phyloP scores from a whole-genome alignment of 441 rosid species.

The Geranium incanum region DNA sequence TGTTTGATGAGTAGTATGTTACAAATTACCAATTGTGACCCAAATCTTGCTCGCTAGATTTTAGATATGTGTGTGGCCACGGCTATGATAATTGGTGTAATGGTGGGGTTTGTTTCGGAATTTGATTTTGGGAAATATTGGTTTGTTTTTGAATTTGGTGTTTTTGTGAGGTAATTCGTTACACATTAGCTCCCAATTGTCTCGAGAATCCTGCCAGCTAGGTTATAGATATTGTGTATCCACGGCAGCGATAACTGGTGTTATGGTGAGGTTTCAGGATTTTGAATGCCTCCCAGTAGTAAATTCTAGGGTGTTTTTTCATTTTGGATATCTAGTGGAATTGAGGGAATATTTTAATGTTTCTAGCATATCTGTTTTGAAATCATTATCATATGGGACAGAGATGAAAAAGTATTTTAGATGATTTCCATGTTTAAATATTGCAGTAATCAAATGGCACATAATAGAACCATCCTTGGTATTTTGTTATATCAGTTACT shows the following conservation, averaged over 20 bases:
- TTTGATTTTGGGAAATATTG: too few relatives aligned
- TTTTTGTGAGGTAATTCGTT: background rate
- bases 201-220: background rate
- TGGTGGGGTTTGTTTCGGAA: too few relatives aligned
- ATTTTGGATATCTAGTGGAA: too few relatives aligned
- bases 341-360: too few relatives aligned
- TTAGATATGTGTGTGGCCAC: too few relatives aligned
- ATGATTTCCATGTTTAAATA: background rate
- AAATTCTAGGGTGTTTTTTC: too few relatives aligned
- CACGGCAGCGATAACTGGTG: background rate
- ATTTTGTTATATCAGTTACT: constrained; percentile 5
- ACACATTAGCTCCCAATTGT: background rate
- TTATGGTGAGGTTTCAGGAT: background rate
- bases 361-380: background rate
- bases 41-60: too few relatives aligned
- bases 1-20: background rate
- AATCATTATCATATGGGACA: background rate
- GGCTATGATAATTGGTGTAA: too few relatives aligned
- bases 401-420: background rate
- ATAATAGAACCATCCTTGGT: background rate
- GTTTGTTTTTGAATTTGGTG: background rate
- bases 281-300: background rate
- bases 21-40: too few relatives aligned
- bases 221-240: background rate
- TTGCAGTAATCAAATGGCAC: background rate